phyloP scores from a whole-genome alignment of 129 eudicot species.

The Mikania micrantha region DNA sequence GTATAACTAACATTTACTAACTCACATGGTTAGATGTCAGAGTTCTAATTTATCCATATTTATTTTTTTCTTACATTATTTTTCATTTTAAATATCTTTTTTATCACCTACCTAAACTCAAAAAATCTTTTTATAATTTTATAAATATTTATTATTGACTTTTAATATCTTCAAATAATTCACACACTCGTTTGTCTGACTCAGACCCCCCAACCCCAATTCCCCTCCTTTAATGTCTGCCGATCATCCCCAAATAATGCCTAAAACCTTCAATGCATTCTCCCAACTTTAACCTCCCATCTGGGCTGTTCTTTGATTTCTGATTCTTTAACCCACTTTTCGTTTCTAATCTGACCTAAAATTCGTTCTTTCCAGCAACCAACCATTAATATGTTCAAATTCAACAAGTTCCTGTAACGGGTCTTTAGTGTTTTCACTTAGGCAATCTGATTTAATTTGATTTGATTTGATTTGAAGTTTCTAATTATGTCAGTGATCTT shows the following conservation, averaged over 20 bases:
- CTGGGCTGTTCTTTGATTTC: not conserved
- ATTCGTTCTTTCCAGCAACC: not conserved
- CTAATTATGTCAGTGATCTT: conserved; percentile 2
- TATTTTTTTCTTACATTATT: too few relatives aligned
- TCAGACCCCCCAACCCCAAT: conserved; percentile 20
- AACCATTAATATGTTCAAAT: not conserved
- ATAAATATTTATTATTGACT: too few relatives aligned
- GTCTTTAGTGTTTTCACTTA: not conserved
- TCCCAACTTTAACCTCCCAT: conserved; percentile 11
- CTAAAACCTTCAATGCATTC: conserved; percentile 23
- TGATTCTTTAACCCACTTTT: not conserved
- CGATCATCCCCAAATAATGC: conserved; percentile 33
- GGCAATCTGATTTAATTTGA: not conserved
- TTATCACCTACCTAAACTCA: too few relatives aligned
- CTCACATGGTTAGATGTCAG: too few relatives aligned
- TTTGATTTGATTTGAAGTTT: not conserved
- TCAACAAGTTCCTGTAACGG: conserved; percentile 1
- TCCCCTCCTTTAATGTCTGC: conserved; percentile 29
- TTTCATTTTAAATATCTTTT: too few relatives aligned
- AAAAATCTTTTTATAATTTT: too few relatives aligned
- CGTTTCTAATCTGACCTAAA: not conserved
- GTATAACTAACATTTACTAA: too few relatives aligned
- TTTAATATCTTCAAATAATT: conserved; percentile 12
- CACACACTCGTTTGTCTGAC: conserved; percentile 27
- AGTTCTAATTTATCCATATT: too few relatives aligned